Percentiles rank a stretch among this genome's conserved stretches.
Evolutionary conservation across 345 rosid species (phyloP).

Genomic region (Citrus unshiu): DNA sequence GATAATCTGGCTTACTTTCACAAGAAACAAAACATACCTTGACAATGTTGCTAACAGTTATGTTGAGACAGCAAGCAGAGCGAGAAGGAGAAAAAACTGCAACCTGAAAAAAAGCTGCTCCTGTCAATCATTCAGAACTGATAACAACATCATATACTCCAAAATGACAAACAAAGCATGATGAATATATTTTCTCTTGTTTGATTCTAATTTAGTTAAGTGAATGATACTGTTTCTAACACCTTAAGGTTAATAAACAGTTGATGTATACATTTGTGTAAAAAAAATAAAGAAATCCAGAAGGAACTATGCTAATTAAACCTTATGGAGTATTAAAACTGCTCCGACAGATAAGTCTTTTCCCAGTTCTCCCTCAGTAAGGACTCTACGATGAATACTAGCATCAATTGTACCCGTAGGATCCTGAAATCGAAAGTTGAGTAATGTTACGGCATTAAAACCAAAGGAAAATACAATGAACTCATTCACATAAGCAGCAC

Average conservation of each 20-base stretch:
- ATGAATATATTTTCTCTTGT: not conserved
- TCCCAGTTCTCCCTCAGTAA: slow-evolving; percentile 48
- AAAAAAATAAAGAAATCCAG: not conserved
- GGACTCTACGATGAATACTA: slow-evolving; percentile 64
- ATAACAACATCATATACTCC: not conserved
- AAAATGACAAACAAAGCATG: slow-evolving; percentile 2
- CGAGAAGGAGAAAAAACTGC: slow-evolving; percentile 61
- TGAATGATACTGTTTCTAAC: no score
- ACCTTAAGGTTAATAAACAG: not conserved
- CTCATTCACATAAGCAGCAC: not conserved
- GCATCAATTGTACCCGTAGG: slow-evolving; percentile 76
- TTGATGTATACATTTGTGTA: not conserved
- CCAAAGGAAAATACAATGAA: not conserved
- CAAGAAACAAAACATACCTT: slow-evolving; percentile 47
- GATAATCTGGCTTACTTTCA: not conserved
- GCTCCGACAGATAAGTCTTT: slow-evolving; percentile 68
- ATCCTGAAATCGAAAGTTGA: slow-evolving; percentile 46
- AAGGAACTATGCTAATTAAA: slow-evolving; percentile 16
- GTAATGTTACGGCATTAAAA: not conserved
- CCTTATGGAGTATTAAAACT: slow-evolving; percentile 70
- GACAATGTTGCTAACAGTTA: slow-evolving; percentile 63
- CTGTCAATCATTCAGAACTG: slow-evolving; percentile 12
- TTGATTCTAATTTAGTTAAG: not conserved
- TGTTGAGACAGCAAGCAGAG: slow-evolving; percentile 56
- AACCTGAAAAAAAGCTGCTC: slow-evolving; percentile 49